A percentile compares a stretch with the other conserved stretches of the same genome.
phyloP scores from a whole-genome alignment of 2,329 filamentous ascomycete genomes.

The Colletotrichum euphorbiae region DNA sequence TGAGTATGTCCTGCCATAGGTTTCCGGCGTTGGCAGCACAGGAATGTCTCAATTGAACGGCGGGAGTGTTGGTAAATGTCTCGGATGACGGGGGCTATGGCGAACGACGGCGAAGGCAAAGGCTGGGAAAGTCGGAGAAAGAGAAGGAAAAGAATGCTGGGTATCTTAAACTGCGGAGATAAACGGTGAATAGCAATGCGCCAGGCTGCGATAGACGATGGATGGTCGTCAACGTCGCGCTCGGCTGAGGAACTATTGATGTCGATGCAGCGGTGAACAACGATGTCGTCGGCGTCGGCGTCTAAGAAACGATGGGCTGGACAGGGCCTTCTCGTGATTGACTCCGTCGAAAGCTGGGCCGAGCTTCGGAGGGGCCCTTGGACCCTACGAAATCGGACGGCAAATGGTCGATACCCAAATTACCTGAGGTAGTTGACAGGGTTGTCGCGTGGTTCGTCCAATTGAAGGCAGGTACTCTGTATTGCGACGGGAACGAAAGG shows the following conservation, averaged over 20 bases:
- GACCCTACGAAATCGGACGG: conserved; percentile 1
- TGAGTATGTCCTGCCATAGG: conserved; percentile 1
- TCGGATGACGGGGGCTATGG: conserved; percentile 4
- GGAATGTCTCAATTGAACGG: conserved; percentile 35
- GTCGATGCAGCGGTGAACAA: conserved; percentile 1
- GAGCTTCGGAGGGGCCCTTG: neutral
- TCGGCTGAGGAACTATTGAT: conserved; percentile 3
- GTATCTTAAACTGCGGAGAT: conserved; percentile 28
- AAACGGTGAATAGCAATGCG: neutral
- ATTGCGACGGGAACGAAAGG: neutral
- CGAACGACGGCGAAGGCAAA: neutral
- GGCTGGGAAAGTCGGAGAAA: neutral
- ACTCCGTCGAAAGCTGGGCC: conserved; percentile 2
- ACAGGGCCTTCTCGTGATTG: conserved; percentile 14
- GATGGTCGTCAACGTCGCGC: neutral
- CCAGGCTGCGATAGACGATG: neutral
- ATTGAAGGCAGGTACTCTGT: neutral
- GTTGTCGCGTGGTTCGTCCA: conserved; percentile 17
- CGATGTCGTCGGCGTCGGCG: neutral
- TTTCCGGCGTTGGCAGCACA: conserved; percentile 20
- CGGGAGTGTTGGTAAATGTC: conserved; percentile 21
- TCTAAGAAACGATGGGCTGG: neutral
- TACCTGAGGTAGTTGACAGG: neutral
- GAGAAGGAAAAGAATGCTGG: conserved; percentile 13
- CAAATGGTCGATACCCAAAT: neutral